These are phyloP conservation scores for Lablab purpureus DNA, from an alignment of 306 rosid species.

Conservation along the genomic window DNA sequence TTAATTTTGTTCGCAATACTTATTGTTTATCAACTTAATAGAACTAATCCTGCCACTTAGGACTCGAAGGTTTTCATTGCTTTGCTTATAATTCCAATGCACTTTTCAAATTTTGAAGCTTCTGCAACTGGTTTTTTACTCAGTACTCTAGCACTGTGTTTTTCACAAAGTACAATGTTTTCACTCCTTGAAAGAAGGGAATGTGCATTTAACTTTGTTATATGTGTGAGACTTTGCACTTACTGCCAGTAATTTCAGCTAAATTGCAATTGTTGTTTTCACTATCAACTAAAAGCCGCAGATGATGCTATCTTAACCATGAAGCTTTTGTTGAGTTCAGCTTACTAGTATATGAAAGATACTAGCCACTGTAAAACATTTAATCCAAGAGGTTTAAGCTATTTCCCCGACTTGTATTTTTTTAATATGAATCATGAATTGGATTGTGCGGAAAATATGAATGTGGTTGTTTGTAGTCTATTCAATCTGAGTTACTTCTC, in stretches of 20 bases:
- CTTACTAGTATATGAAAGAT: constrained; percentile 23
- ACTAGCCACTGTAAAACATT: not conserved
- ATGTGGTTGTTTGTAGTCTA: constrained; percentile 25
- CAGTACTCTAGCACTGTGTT: not conserved
- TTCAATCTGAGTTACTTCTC: constrained; percentile 31
- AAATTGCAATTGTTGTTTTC: constrained; percentile 37
- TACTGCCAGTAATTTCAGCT: constrained; percentile 34
- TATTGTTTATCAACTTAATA: constrained; percentile 24
- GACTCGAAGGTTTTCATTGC: constrained; percentile 34
- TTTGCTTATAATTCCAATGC: constrained; percentile 30
- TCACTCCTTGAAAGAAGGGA: constrained; percentile 18
- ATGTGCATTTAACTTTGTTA: constrained; percentile 31
- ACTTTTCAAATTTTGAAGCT: constrained; percentile 45
- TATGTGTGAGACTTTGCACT: constrained; percentile 24
- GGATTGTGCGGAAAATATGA: constrained; percentile 31
- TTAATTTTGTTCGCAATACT: constrained; percentile 25
- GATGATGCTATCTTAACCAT: constrained; percentile 20
- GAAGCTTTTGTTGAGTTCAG: constrained; percentile 38
- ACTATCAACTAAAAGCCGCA: not conserved
- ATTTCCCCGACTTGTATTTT: constrained; percentile 10
- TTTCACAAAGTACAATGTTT: constrained; percentile 1
- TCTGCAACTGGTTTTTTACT: constrained; percentile 18
- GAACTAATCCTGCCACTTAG: constrained; percentile 37
- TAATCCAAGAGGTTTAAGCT: constrained; percentile 29
- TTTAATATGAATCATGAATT: constrained; percentile 31